phyloP scores from a whole-genome alignment of 2,329 filamentous ascomycete species.

The Fusarium virguliforme region DNA sequence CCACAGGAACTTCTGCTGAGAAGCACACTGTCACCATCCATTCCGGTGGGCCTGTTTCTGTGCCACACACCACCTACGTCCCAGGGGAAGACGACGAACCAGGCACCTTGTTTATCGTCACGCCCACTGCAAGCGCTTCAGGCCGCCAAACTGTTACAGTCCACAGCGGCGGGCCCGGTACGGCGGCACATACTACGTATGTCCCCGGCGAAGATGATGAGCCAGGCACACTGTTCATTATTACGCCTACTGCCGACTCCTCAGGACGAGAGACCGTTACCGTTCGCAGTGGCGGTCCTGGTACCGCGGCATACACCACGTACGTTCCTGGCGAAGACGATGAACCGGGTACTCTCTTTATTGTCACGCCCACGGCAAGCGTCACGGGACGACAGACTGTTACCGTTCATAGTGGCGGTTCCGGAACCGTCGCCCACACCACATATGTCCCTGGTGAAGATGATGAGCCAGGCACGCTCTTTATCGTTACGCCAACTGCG shows the following conservation, averaged over 20 bases:
- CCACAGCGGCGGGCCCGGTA: background rate
- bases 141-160: background rate
- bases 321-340: background rate
- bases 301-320: background rate
- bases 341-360: conserved; percentile 16
- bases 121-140: background rate
- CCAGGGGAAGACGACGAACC: background rate
- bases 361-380: conserved; percentile 21
- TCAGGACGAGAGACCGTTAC: conserved; percentile 17
- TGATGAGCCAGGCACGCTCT: background rate
- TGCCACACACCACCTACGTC: background rate
- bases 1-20: background rate
- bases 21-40: conserved; percentile 8
- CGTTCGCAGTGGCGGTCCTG: conserved; percentile 10
- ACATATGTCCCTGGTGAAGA: background rate
- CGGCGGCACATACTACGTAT: background rate
- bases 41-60: background rate
- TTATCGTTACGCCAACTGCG: background rate
- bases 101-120: background rate
- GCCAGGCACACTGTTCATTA: conserved; percentile 17
- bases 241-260: conserved; percentile 10
- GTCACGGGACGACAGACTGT: background rate
- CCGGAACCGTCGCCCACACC: background rate
- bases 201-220: background rate
- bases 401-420: background rate